Percentiles rank a stretch among this genome's conserved stretches.
Conservation (phyloP, 2,329 filamentous ascomycete genomes). For the Xylaria sp. region DNA sequence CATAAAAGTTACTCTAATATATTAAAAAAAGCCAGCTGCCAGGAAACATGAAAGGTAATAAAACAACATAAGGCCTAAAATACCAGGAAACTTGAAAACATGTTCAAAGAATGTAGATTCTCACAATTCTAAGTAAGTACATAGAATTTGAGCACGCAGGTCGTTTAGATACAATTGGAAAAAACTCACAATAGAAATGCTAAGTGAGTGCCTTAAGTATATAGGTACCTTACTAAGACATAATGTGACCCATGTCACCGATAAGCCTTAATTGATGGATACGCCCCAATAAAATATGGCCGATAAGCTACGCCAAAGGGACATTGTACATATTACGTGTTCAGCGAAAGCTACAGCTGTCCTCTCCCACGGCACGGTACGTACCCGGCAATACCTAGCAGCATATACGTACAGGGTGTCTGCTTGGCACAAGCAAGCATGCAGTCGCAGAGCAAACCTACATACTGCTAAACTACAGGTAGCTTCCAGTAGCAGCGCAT, state of each 20-base stretch:
- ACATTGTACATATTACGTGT: constrained; percentile 17
- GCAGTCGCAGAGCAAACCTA: neutral
- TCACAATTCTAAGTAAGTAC: too few relatives aligned
- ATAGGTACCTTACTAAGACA: neutral
- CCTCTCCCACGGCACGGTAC: constrained; percentile 38
- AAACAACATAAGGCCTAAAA: neutral
- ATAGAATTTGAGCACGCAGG: too few relatives aligned
- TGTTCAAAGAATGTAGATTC: too few relatives aligned
- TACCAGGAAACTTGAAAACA: neutral
- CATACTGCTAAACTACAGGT: too few relatives aligned
- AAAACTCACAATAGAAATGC: too few relatives aligned
- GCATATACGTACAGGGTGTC: neutral
- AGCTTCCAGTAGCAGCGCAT: constrained; percentile 10
- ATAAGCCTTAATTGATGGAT: constrained; percentile 4
- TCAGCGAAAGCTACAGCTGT: constrained; percentile 48
- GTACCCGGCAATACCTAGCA: constrained; percentile 3
- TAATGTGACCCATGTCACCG: neutral
- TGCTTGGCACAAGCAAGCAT: constrained; percentile 31
- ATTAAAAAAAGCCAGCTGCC: too few relatives aligned
- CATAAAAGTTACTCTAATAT: too few relatives aligned
- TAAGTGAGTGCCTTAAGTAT: too few relatives aligned
- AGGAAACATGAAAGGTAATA: too few relatives aligned
- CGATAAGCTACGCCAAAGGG: constrained; percentile 9
- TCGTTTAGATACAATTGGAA: too few relatives aligned
- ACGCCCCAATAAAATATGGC: neutral